These are phyloP conservation scores for Suhomyces guaymorum DNA, from an alignment of 1,139 yeast species.

Conservation along the genomic window DNA sequence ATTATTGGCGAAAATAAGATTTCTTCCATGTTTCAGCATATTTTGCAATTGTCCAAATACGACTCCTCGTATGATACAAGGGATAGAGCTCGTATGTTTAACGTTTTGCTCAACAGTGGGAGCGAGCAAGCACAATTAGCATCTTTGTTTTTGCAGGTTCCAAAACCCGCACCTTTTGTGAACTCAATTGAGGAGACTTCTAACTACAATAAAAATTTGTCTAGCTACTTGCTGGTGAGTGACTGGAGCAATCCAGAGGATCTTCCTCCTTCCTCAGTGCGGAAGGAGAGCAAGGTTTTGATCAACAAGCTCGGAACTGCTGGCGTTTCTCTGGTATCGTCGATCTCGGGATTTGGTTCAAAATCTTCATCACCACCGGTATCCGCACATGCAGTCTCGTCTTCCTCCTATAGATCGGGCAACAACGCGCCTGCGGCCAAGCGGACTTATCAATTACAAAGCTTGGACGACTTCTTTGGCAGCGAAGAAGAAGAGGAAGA, in stretches of 20 bases:
- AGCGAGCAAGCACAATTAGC: slow-evolving; percentile 56
- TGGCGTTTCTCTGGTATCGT: slow-evolving; percentile 14
- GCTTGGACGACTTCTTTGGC: slow-evolving; percentile 83
- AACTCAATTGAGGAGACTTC: slow-evolving; percentile 3
- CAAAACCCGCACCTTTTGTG: slow-evolving; percentile 63
- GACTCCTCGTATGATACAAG: slow-evolving; percentile 79
- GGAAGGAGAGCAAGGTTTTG: slow-evolving; percentile 34
- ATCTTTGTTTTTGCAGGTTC: slow-evolving; percentile 75
- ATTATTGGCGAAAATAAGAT: slow-evolving; percentile 25
- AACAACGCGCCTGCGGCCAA: slow-evolving; percentile 11
- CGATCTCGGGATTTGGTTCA: slow-evolving; percentile 15
- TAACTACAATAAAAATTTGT: slow-evolving; percentile 21
- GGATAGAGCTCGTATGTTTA: slow-evolving; percentile 79
- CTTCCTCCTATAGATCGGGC: slow-evolving; percentile 23
- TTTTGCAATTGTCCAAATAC: slow-evolving; percentile 66
- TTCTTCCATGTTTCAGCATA: slow-evolving; percentile 60
- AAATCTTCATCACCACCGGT: slow-evolving; percentile 24
- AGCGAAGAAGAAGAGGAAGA: slow-evolving; percentile 41
- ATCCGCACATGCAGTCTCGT: slow-evolving; percentile 29
- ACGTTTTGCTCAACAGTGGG: slow-evolving; percentile 46
- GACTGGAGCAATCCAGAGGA: slow-evolving; percentile 38
- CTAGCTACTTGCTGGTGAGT: slow-evolving; percentile 28
- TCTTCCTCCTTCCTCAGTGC: slow-evolving; percentile 38
- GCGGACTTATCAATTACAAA: slow-evolving; percentile 60
- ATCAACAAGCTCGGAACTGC: slow-evolving; percentile 25